These are phyloP conservation scores for Rhodomyrtus psidioides DNA, from an alignment of 441 rosid species.

Conservation along the genomic window DNA sequence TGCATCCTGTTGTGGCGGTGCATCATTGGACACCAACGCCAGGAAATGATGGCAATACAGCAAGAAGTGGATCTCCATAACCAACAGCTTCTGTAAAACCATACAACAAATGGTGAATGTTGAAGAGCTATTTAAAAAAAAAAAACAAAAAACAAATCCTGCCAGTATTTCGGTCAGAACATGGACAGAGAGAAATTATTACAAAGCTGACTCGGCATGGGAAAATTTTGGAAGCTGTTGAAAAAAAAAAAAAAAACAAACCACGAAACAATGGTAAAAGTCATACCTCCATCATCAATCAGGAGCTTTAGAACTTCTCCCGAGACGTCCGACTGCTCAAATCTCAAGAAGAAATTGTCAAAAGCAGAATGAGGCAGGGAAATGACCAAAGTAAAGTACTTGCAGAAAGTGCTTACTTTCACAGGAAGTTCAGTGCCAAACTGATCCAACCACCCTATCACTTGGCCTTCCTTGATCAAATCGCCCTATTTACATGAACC, in stretches of 20 bases:
- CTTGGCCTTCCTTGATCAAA: slow-evolving; percentile 74
- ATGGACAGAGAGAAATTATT: background rate
- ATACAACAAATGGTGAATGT: background rate
- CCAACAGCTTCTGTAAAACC: slow-evolving; percentile 69
- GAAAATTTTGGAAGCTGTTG: background rate
- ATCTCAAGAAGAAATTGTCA: slow-evolving; percentile 6
- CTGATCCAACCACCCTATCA: slow-evolving; percentile 80
- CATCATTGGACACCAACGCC: slow-evolving; percentile 17
- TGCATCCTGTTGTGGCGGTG: background rate
- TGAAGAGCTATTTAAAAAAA: background rate
- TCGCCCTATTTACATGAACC: slow-evolving; percentile 49
- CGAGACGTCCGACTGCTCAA: slow-evolving; percentile 77
- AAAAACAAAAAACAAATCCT: background rate
- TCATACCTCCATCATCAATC: slow-evolving; percentile 76
- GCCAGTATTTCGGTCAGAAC: background rate
- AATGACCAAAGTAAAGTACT: background rate
- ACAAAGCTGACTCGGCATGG: background rate
- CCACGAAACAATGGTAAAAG: background rate
- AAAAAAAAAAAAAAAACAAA: background rate
- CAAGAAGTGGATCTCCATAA: slow-evolving; percentile 79
- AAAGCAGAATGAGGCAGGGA: background rate
- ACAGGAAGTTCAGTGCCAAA: slow-evolving; percentile 77
- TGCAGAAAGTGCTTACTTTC: slow-evolving; percentile 36
- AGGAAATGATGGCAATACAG: slow-evolving; percentile 77
- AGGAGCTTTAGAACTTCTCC: slow-evolving; percentile 87